phyloP scores from a whole-genome alignment of 1,139 yeast genomes.

The Suhomyces maxii region DNA sequence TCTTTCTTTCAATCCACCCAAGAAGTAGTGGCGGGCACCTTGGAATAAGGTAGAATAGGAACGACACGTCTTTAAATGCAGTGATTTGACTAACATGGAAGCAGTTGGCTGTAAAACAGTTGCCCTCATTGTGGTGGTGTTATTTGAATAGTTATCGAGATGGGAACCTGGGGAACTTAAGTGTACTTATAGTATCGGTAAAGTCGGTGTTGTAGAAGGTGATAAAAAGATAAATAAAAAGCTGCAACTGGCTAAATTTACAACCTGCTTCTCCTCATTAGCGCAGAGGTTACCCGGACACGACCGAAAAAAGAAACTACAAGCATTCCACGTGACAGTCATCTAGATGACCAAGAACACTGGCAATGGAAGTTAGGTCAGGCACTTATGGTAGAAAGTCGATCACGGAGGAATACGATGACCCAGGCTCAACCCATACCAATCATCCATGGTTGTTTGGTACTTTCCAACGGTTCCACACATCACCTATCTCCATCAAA shows the following conservation, averaged over 20 bases:
- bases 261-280: background rate
- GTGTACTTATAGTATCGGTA: background rate
- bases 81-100: background rate
- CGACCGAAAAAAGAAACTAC: background rate
- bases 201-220: background rate
- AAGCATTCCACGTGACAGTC: no score
- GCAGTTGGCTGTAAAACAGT: background rate
- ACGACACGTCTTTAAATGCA: background rate
- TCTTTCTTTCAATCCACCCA: constrained; percentile 19
- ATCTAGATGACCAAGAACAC: no score
- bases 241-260: constrained; percentile 1
- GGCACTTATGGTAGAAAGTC: no score
- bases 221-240: background rate
- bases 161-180: background rate
- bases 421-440: no score
- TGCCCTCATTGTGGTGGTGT: background rate
- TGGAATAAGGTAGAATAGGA: constrained; percentile 15
- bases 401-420: no score
- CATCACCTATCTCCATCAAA: background rate
- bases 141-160: background rate
- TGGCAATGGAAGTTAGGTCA: no score
- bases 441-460: no score
- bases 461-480: background rate
- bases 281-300: constrained; percentile 3
- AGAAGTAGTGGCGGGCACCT: constrained; percentile 31